Base-by-base conservation (phyloP, 345 rosid species). In the Garcia nutans region DNA sequence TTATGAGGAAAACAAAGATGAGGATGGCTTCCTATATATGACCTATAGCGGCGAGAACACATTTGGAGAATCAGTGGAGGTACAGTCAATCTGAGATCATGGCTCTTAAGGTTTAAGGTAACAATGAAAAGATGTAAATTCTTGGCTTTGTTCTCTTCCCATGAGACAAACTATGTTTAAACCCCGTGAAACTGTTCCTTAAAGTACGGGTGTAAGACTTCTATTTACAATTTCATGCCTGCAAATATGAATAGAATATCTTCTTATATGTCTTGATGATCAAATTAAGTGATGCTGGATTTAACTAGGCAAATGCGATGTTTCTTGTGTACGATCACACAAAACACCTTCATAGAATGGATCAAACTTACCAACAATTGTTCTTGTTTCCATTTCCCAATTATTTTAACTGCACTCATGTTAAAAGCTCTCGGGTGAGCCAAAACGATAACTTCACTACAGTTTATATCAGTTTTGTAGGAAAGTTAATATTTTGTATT, bases 41-140 rank as follows among this genome's bases (percentile, higher is more conserved):
- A 93, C 92, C 49, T 95, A 93, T 94, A 95, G 99, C 3, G 96
- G 99, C 8, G 99, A 95, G 87, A 95, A 91, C 88, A 95, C 99
- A 47, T 95, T 96, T 62, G 99, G 99, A 65, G 63, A 17, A 70
- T 54, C 49, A 55, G 2, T 70, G 49, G 8, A 70, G 45, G 8
- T 55, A 49, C 49, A 70, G 24, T 70, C 9, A 28, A 31, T 63
- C 73, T 70, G 62, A 54, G 33, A 10, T 47, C 23, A 54, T 54
- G 45, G 37, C 6, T 13, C 10, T 26, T 28, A 68, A 11, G 3
- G 37, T 49, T 49, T 15, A 8, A 24, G 22, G 28, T 26, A 24
- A 24, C 50, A 41, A 68, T 68, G 45, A 23, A n/a, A n/a, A 47
- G 24, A 54, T 64, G 66, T 60, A 62, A 24, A 72, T 60, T 60